A percentile compares a stretch with the other conserved stretches of the same genome.
These are phyloP conservation scores for Berkeleyomyces basicola DNA, from an alignment of 2,329 filamentous ascomycete genomes.

Conservation along the genomic window DNA sequence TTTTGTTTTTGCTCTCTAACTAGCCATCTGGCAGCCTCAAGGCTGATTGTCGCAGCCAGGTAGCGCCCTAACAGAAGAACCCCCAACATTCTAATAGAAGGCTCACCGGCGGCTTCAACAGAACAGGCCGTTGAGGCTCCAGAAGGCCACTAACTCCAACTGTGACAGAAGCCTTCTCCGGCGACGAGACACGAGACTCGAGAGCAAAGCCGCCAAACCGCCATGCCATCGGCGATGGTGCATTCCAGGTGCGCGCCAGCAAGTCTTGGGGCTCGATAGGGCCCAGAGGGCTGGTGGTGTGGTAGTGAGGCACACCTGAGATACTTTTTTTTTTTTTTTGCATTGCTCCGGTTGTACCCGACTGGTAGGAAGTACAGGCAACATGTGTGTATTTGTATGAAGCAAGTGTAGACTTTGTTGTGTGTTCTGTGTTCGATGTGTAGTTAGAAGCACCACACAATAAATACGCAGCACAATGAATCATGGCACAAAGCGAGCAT, in stretches of 20 bases:
- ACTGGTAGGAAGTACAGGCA: neutral
- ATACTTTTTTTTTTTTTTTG: neutral
- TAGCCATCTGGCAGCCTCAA: neutral
- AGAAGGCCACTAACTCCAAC: neutral
- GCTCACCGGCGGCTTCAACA: neutral
- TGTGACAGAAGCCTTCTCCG: neutral
- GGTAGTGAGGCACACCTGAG: neutral
- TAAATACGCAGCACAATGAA: no score
- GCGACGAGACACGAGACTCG: no score
- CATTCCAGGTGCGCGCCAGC: no score
- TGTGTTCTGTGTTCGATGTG: no score
- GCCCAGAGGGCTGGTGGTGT: neutral
- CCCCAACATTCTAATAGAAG: slow-evolving; percentile 7
- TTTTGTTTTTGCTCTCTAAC: neutral
- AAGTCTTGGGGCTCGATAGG: no score
- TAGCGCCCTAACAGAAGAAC: slow-evolving; percentile 6
- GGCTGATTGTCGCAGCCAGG: slow-evolving; percentile 1
- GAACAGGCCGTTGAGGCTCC: neutral
- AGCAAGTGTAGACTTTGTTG: no score
- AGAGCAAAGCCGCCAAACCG: no score
- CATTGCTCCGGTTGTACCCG: neutral
- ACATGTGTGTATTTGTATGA: neutral
- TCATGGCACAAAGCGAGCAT: no score
- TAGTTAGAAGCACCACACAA: neutral
- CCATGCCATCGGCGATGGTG: no score